phyloP scores from a whole-genome alignment of 345 rosid species.

The Corymbia maculata region DNA sequence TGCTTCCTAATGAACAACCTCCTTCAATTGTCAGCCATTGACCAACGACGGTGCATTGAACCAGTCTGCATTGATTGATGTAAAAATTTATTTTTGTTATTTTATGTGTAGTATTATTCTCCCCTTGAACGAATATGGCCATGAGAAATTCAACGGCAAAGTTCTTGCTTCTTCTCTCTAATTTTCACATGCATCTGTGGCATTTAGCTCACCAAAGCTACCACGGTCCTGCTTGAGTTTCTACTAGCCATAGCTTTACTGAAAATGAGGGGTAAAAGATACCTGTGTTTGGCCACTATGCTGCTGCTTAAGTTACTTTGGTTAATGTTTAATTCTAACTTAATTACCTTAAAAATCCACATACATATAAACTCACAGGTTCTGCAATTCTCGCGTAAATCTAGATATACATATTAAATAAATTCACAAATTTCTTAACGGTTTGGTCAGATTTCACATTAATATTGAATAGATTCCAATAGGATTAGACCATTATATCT shows the following conservation, averaged over 20 bases:
- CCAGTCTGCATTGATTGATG: no score
- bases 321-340: neutral
- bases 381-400: neutral
- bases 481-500: neutral
- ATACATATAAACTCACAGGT: neutral
- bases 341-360: neutral
- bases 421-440: neutral
- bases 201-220: neutral
- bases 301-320: neutral
- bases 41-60: no score
- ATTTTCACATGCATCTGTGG: neutral
- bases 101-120: neutral
- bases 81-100: neutral
- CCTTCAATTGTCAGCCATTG: neutral
- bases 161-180: neutral
- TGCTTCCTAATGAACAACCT: neutral
- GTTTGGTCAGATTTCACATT: neutral
- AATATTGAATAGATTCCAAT: neutral
- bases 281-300: neutral
- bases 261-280: neutral
- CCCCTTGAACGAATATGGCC: neutral
- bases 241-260: neutral
- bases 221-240: neutral
- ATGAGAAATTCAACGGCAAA: neutral
- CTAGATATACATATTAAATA: neutral